Base-by-base conservation (phyloP, 2,329 filamentous ascomycete species). In the Exophiala spinifera region DNA sequence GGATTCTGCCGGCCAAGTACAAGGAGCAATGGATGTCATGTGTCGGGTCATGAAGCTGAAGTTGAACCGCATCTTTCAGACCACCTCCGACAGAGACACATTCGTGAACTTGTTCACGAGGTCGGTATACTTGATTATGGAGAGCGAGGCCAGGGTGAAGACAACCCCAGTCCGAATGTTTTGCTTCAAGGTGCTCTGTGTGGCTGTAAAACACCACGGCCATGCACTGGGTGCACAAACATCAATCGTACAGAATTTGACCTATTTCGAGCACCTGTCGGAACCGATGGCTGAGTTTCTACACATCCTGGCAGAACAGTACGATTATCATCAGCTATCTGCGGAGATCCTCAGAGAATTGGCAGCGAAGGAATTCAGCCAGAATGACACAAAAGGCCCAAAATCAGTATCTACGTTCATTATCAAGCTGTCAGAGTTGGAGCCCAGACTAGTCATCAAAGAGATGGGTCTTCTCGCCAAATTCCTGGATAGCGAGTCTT, bases 211-310 rank as follows among this genome's bases (percentile, higher is more conserved):
- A 75, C 91, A 97, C 67, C 94, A 99, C 69, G 94, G 94, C 1
- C 94, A 99, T 71, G 94, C 88, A 63, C 96, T 96, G 69, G 91
- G 90, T 48, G 94, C 94, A 1, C 94, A 99, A 79, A 97, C 95
- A 45, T 95, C 91, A 43, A 95, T 99, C 66, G 91, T 97, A 51
- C 94, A 99, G 71, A 97, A 94, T 68, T 75, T 99, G 62, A 96
- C 94, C 4, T 99, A 99, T 70, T 99, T 97, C 66, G 94, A 99
- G 73, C 94, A 99, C 71, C 76, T 99, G n/a, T 92, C 94, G 0
- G 94, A 99, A 67, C 94, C 94, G 1, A 99, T 99, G 94, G 94
- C 94, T 28, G 95, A 99, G 70, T 96, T 99, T 65, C 76, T 99
- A 3, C 90, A 97, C 65, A 99, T 97, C 66, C 78, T 99, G 21